phyloP scores from a whole-genome alignment of 257 asterid genomes.

The Petunia secreta region DNA sequence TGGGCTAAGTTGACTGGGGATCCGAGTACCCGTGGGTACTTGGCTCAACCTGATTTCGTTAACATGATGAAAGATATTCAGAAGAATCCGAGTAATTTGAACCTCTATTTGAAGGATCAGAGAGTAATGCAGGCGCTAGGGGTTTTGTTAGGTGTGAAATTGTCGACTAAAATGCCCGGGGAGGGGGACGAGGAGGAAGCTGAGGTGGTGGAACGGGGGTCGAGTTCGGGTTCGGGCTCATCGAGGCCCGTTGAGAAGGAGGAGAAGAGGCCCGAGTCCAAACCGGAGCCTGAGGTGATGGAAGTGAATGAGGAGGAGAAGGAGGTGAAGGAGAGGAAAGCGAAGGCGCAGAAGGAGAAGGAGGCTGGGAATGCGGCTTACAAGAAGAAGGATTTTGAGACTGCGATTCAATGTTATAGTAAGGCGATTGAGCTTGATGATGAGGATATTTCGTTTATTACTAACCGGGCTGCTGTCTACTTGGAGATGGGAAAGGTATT shows the following conservation, averaged over 20 bases:
- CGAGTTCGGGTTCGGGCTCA: too few species aligned
- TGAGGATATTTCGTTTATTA: constrained; percentile 80
- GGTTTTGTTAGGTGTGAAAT: constrained; percentile 64
- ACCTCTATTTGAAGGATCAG: constrained; percentile 72
- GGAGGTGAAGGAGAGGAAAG: constrained; percentile 58
- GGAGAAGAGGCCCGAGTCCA: constrained; percentile 47
- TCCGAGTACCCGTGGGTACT: constrained; percentile 57
- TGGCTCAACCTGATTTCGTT: constrained; percentile 83
- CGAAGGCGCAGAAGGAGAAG: constrained; percentile 72
- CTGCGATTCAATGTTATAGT: constrained; percentile 72
- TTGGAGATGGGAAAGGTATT: constrained; percentile 93
- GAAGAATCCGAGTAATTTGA: constrained; percentile 69
- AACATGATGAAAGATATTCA: constrained; percentile 88
- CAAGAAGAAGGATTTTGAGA: constrained; percentile 89
- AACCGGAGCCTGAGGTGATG: constrained; percentile 56
- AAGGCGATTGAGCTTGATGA: constrained; percentile 78
- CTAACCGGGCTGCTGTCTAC: constrained; percentile 95
- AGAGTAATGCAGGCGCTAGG: constrained; percentile 91
- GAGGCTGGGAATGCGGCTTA: constrained; percentile 89
- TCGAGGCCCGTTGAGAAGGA: constrained; percentile 50
- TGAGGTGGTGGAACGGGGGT: constrained; percentile 42
- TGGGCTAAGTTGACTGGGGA: constrained; percentile 81
- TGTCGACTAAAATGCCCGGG: constrained; percentile 58
- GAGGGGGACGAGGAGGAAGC: constrained; percentile 51
- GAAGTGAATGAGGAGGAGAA: constrained; percentile 57